phyloP scores from a whole-genome alignment of 257 asterid species.

The Primulina eburnea region DNA sequence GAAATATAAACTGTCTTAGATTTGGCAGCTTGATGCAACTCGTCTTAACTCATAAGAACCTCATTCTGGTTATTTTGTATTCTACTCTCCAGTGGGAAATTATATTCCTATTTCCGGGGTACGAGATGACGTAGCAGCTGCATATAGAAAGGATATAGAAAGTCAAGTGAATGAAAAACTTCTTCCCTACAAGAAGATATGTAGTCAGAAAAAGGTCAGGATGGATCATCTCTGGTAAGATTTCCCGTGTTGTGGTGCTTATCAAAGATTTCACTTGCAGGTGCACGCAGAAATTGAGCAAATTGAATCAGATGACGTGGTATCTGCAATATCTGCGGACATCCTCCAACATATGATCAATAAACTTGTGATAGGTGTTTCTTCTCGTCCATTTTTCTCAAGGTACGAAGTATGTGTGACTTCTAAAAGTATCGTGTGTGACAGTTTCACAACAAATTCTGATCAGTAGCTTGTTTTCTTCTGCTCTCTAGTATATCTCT shows the following conservation, averaged over 20 bases:
- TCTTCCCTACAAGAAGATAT: constrained; percentile 65
- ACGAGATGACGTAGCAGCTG: constrained; percentile 70
- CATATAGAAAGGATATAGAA: constrained; percentile 66
- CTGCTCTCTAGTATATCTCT: too few relatives aligned
- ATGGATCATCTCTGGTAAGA: background rate
- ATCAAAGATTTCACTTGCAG: constrained; percentile 37
- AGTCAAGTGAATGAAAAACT: constrained; percentile 63
- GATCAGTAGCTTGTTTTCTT: too few relatives aligned
- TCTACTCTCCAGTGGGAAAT: constrained; percentile 63
- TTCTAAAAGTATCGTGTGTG: too few relatives aligned
- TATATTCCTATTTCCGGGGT: constrained; percentile 67
- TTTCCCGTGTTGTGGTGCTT: background rate
- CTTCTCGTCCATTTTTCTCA: constrained; percentile 63
- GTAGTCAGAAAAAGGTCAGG: constrained; percentile 52
- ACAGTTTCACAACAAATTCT: too few relatives aligned
- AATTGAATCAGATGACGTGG: constrained; percentile 75
- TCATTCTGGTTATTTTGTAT: background rate
- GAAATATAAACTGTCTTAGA: constrained; percentile 4
- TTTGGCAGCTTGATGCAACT: background rate
- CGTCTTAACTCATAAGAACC: background rate
- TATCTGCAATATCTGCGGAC: constrained; percentile 44
- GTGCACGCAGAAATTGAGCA: constrained; percentile 63
- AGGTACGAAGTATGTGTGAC: constrained; percentile 37
- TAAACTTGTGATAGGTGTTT: constrained; percentile 74
- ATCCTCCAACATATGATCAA: constrained; percentile 38